A percentile compares a stretch with the other conserved stretches of the same genome.
These are phyloP conservation scores for Malassezia restricta DNA, from an alignment of 1,284 basidiomycete species.

Conservation along the genomic window DNA sequence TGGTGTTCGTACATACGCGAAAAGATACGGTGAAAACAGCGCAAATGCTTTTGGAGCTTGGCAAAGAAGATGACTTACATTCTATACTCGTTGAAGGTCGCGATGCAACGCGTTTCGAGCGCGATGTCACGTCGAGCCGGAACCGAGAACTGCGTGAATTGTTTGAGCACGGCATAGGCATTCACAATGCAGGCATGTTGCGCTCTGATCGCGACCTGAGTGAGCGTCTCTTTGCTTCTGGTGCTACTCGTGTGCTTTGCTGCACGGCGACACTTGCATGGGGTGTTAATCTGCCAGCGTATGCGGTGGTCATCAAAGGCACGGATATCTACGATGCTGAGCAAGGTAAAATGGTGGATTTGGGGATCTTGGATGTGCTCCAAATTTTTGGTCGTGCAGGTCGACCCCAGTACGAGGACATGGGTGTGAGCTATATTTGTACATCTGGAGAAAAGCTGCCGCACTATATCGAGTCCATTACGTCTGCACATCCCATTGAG, in stretches of 20 bases:
- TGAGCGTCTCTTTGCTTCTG: conserved; percentile 84
- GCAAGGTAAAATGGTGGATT: conserved; percentile 61
- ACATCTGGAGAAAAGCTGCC: conserved; percentile 83
- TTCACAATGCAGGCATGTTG: conserved; percentile 98
- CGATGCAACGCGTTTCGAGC: conserved; percentile 53
- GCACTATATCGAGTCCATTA: conserved; percentile 81
- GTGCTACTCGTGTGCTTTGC: conserved; percentile 83
- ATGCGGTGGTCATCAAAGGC: conserved; percentile 93
- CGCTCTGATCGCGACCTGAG: conserved; percentile 86
- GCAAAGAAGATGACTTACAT: conserved; percentile 59
- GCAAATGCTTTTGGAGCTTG: conserved; percentile 63
- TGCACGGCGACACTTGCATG: conserved; percentile 97
- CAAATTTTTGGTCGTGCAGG: conserved; percentile 95
- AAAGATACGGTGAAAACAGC: conserved; percentile 97
- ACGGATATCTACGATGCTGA: conserved; percentile 69
- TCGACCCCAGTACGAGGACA: conserved; percentile 84
- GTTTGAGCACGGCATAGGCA: conserved; percentile 80
- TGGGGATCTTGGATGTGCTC: conserved; percentile 87
- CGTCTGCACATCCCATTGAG: conserved; percentile 85
- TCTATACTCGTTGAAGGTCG: conserved; percentile 55
- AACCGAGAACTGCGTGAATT: conserved; percentile 97
- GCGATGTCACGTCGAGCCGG: conserved; percentile 63
- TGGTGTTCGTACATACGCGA: conserved; percentile 98
- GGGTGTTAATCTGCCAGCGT: conserved; percentile 98
- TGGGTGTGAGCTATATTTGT: conserved; percentile 93